A percentile compares a stretch with the other conserved stretches of the same genome.
Conservation (phyloP, 345 rosid genomes). For the Cardiospermum halicacabum region DNA sequence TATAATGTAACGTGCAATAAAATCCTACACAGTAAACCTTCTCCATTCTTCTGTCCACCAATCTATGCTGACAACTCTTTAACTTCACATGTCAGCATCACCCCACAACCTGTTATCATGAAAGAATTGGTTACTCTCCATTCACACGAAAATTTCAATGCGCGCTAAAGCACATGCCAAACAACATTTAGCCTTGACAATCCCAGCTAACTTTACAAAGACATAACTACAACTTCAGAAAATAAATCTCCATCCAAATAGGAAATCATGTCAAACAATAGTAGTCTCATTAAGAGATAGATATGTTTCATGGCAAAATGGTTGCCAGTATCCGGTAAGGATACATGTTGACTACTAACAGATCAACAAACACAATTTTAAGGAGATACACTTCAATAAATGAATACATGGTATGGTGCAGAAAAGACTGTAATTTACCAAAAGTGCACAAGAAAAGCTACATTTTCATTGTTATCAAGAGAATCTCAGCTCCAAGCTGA, state of each 20-base stretch:
- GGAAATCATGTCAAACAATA: background rate
- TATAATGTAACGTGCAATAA: background rate
- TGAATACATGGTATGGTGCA: too few relatives aligned
- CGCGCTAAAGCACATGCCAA: background rate
- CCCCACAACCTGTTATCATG: background rate
- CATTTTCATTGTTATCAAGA: background rate
- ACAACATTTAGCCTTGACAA: background rate
- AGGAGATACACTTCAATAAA: too few relatives aligned
- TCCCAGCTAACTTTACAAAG: background rate
- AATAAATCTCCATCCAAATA: background rate
- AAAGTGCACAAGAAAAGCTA: too few relatives aligned
- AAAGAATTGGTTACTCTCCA: background rate
- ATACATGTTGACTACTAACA: too few relatives aligned
- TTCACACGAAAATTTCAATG: background rate
- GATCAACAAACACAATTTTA: too few relatives aligned
- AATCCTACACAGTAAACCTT: background rate
- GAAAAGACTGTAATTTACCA: too few relatives aligned
- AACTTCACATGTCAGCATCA: background rate
- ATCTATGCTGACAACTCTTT: background rate
- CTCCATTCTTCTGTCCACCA: background rate
- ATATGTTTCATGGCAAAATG: too few relatives aligned
- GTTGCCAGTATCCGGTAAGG: too few relatives aligned
- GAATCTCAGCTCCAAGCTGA: background rate
- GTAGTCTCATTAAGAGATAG: background rate
- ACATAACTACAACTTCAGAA: background rate